Evolutionary conservation across 345 rosid genomes (phyloP).

Genomic region (Corchorus olitorius): DNA sequence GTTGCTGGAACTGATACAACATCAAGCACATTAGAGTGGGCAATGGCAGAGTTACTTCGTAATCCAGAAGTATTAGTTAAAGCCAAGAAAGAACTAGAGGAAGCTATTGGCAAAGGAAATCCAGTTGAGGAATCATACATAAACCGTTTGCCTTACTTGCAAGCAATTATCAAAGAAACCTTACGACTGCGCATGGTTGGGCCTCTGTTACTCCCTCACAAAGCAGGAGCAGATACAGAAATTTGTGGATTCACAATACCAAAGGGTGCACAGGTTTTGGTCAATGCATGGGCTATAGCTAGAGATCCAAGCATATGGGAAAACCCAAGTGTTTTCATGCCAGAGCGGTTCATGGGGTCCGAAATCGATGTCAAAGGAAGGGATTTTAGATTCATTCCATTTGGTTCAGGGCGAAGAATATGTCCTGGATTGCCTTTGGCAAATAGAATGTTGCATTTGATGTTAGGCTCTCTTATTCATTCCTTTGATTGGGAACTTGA

Average conservation of each 20-base stretch:
- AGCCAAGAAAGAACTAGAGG: constrained; percentile 38
- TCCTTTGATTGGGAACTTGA: constrained; percentile 45
- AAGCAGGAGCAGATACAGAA: constrained; percentile 33
- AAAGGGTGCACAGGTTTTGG: constrained; percentile 39
- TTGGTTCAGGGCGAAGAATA: too few relatives aligned
- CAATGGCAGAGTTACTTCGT: constrained; percentile 19
- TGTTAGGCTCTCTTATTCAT: not conserved
- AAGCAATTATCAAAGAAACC: constrained; percentile 28
- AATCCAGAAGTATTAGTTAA: constrained; percentile 32
- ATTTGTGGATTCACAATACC: constrained; percentile 38
- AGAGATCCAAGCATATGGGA: constrained; percentile 43
- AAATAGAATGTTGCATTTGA: too few relatives aligned
- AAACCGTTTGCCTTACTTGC: not conserved
- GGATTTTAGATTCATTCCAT: too few relatives aligned
- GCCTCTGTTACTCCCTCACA: constrained; percentile 44
- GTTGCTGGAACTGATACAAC: too few relatives aligned
- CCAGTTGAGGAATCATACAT: constrained; percentile 38
- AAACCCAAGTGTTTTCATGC: constrained; percentile 28
- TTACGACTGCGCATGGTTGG: constrained; percentile 45
- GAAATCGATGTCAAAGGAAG: too few relatives aligned
- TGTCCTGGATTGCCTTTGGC: too few relatives aligned
- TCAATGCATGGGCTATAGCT: constrained; percentile 54
- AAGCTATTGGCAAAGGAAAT: constrained; percentile 32
- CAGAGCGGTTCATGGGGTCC: too few relatives aligned
- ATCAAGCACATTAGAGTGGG: too few relatives aligned